Evolutionary conservation across 768 basidiomycete genomes (phyloP), one percentile per base, ranked within the genome.

Genomic region (Trametes sanguinea): DNA sequence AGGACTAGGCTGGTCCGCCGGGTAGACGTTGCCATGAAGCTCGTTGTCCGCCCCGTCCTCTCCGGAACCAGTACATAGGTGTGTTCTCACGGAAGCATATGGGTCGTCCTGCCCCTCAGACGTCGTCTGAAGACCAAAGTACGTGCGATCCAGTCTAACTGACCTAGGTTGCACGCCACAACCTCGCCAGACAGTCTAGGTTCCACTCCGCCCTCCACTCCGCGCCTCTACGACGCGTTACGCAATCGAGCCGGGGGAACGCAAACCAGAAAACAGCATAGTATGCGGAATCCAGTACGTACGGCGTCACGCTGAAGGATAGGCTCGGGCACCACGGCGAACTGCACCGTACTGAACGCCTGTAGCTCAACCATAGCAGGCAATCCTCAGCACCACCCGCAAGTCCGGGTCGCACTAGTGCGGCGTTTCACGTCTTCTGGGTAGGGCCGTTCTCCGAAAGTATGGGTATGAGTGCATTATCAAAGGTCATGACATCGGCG

Each of bases 401-500:
- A 11, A 27, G 13, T 29, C 47, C 27, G 47, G 47, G 10, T 43
- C 9, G 14, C 14, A 43, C 14, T 16, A 43, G 14, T 43, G 13
- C 14, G n/a, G n/a, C 14, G 9, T 16, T 43, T 5, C 5, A 43
- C 42, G 42, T 43, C 42, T n/a, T 16, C 13, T 14, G 14, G 14
- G 4, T 4, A 43, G 14, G 42, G 42, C 2, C 42, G n/a, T 5
- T 8, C 5, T 6, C 7, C 14, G 5, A 43, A 6, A 8, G 8
- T 14, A 4, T 43, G 42, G n/a, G 39, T 13, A 8, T 43, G 14
- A 13, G 16, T 51, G 51, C 9, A 37, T 14, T 7, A 32, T 30
- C 9, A 14, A 14, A n/a, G 51, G 37, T 33, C 51, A 54, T 32
- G 53, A 54, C 53, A 44, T 54, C 53, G 53, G 53, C 53, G 53